Percentiles rank a stretch among this genome's conserved stretches.
Evolutionary conservation across 495 filamentous ascomycete genomes (phyloP).

Genomic region (Penicillium atrosanguineum): DNA sequence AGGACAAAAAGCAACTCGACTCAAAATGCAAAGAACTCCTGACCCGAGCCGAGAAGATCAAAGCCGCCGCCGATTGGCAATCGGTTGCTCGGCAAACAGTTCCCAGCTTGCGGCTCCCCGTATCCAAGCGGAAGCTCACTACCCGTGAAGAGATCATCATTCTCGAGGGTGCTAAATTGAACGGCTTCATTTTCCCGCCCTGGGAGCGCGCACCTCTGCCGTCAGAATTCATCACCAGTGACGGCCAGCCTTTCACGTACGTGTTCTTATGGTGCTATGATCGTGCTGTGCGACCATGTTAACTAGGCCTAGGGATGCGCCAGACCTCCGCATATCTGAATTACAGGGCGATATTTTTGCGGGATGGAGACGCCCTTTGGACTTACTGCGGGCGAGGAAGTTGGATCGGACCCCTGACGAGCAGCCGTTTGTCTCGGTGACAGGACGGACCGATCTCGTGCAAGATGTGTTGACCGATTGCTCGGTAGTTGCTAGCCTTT

Average conservation of each 20-base stretch:
- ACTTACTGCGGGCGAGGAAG: conserved; percentile 39
- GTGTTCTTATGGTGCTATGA: conserved; percentile 17
- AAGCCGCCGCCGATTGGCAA: conserved; percentile 44
- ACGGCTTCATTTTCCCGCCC: conserved; percentile 76
- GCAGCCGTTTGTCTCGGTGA: conserved; percentile 52
- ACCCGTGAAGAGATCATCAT: conserved; percentile 77
- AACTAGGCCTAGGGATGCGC: conserved; percentile 57
- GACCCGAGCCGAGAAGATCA: conserved; percentile 69
- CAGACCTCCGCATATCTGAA: conserved; percentile 66
- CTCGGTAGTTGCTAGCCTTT: conserved; percentile 94
- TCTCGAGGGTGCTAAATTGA: conserved; percentile 70
- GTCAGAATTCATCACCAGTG: conserved; percentile 45
- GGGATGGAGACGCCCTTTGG: conserved; percentile 74
- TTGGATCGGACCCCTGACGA: conserved; percentile 2
- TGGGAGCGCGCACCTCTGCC: conserved; percentile 63
- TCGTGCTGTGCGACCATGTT: conserved; percentile 13
- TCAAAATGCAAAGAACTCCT: conserved; percentile 65
- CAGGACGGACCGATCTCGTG: conserved; percentile 68
- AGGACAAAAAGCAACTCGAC: conserved; percentile 59
- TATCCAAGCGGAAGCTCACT: conserved; percentile 60
- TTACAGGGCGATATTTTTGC: conserved; percentile 69
- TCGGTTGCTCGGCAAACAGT: conserved; percentile 21
- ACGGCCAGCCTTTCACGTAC: conserved; percentile 50
- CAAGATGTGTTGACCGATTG: conserved; percentile 95
- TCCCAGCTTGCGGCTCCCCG: conserved; percentile 26